Base-by-base conservation (phyloP, 805 yeast genomes). In the Saccharomycopsis sp. region DNA sequence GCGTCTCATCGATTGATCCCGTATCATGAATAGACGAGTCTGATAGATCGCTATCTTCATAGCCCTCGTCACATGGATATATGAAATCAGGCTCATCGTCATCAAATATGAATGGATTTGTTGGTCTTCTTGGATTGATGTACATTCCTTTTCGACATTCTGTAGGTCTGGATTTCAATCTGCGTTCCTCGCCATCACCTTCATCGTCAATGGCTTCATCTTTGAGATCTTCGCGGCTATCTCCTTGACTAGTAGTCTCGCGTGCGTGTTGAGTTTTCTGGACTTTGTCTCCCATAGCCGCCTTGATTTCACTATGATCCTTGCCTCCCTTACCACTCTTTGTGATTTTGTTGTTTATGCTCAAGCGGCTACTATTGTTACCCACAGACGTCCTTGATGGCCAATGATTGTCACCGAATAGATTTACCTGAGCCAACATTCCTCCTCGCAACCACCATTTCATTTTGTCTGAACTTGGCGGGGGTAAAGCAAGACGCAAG, bases 391-490 rank as follows among this genome's bases (percentile, higher is more conserved):
- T 4, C 16, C 48, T 44, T 44, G 48, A 44, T 44, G 48, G 18
- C 48, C 48, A 44, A 18, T 44, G 8, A 12, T 20, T 12, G 16
- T 44, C 48, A 4, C 71, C 65, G 53, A 71, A 70, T 18, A 87
- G 75, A 7, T 68, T 68, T 1, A 92, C 86, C 66, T 85, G 89
- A 1, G 91, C 91, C 12, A 84, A 79, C 59, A 79, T 77, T 0
- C 94, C 92, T 9, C 84, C 85, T 14, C 86, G 85, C 16, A 89
- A 76, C 99, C 99, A 94, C 99, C 99, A 94, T 69, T 89, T 89
- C 21, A 78, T 73, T 14, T 75, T 71, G 57, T 89, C 96, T 0
- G 94, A 81, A 58, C 96, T 86, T 15, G 99, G 99, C 1, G 97
- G 89, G 2, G 97, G 97, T 55, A 91, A 75, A 5, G 79, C 79